A percentile compares a stretch with the other conserved stretches of the same genome.
phyloP scores from a whole-genome alignment of 1,284 basidiomycete species.

The Ustilago bromivora region DNA sequence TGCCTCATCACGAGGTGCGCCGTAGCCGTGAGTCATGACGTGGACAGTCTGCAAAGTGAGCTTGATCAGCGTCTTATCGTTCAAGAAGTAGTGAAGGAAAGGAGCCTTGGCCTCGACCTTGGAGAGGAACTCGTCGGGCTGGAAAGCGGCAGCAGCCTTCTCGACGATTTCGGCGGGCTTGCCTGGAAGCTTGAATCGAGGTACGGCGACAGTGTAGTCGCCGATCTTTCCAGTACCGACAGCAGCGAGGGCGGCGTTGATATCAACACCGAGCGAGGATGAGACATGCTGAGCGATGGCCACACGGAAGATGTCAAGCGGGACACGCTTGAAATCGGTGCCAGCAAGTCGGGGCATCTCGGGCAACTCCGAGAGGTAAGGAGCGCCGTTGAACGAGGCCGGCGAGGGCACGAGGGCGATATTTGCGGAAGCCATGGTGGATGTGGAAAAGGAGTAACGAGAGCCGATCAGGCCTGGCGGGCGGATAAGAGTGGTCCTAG shows the following conservation, averaged over 20 bases:
- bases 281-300: conserved; percentile 84
- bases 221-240: conserved; percentile 88
- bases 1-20: conserved; percentile 49
- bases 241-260: conserved; percentile 79
- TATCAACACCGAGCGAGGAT: conserved; percentile 75
- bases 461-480: background rate
- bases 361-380: conserved; percentile 65
- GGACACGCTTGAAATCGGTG: conserved; percentile 78
- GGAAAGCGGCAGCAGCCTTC: conserved; percentile 77
- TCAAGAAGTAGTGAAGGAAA: conserved; percentile 64
- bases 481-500: too few species aligned
- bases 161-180: conserved; percentile 84
- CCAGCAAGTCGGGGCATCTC: conserved; percentile 61
- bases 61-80: conserved; percentile 76
- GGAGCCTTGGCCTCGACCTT: conserved; percentile 58
- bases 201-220: conserved; percentile 91
- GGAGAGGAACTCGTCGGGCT: conserved; percentile 62
- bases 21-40: conserved; percentile 75
- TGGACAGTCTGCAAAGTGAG: conserved; percentile 86
- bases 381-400: conserved; percentile 71
- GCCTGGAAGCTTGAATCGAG: conserved; percentile 86
- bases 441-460: conserved; percentile 29
- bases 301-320: conserved; percentile 85
- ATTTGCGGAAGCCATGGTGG: conserved; percentile 41
- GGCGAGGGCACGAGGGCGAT: conserved; percentile 52